Base-by-base conservation (phyloP, 805 yeast genomes). In the Myxozyma sirexii region DNA sequence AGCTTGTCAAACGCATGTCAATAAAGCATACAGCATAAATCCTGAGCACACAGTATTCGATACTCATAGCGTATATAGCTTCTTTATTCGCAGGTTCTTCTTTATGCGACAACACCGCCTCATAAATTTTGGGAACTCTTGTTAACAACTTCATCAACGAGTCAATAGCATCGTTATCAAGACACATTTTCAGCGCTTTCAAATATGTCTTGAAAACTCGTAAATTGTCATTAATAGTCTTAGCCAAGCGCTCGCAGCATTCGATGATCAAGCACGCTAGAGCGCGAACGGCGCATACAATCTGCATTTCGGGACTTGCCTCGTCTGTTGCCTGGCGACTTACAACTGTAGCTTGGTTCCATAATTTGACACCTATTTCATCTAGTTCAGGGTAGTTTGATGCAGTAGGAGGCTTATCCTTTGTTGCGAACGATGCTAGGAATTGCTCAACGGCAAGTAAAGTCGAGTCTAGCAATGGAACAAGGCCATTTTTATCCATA, bases 181-280 rank as follows among this genome's bases (percentile, higher is more conserved):
- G 48, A 44, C 60, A 51, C 54, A 50, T 51, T 23, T 54, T 56
- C 39, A 59, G 15, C 4, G 63, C 46, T 19, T 59, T 59, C 27
- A 59, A 8, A 37, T 59, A 59, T 29, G 53, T 41, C 31, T 52
- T 54, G 45, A 59, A 52, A 19, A 46, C 54, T 12, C 63, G 49
- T 12, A 51, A n/a, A 17, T 33, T 31, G 43, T 39, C 61, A 19
- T 10, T n/a, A 23, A 23, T 38, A 13, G 19, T 26, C 27, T 50
- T 45, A 5, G 54, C 29, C 19, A 59, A 37, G 13, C 50, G 39
- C 39, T 59, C 55, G n/a, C 49, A 35, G 35, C 63, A 59, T 39
- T 59, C 63, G 12, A 59, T 45, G 10, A 59, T 4, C 12, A 59
- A 15, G 41, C 57, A 59, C n/a, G 63, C 63, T 19, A 57, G 42